These are phyloP conservation scores for Turritis glabra DNA, from an alignment of 345 rosid genomes.

Conservation along the genomic window DNA sequence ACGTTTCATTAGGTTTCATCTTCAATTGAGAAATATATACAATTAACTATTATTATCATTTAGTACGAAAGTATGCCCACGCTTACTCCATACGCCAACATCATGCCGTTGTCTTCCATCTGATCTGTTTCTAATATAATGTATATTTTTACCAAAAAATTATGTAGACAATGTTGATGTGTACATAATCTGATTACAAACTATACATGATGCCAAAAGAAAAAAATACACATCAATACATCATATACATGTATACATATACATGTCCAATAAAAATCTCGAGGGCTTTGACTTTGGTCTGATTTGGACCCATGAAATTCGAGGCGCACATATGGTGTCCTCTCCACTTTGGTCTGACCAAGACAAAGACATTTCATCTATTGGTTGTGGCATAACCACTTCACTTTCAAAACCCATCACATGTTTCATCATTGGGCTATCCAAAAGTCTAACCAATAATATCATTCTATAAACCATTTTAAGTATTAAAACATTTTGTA, in stretches of 20 bases:
- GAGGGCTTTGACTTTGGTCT: conserved; percentile 37
- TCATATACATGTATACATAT: conserved; percentile 8
- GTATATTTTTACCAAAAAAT: background rate
- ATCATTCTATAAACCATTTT: background rate
- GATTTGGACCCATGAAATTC: conserved; percentile 25
- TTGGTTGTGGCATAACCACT: conserved; percentile 37
- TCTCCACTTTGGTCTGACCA: conserved; percentile 41
- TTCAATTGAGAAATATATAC: background rate
- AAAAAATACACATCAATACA: background rate
- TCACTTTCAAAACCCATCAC: conserved; percentile 34
- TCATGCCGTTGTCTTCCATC: conserved; percentile 31
- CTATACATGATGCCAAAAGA: background rate
- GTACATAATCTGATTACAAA: background rate
- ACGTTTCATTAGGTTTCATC: background rate
- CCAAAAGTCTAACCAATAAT: conserved; percentile 27
- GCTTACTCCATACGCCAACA: conserved; percentile 26
- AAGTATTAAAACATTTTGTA: background rate
- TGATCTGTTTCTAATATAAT: conserved; percentile 9
- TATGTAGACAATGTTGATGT: background rate
- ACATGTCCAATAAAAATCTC: conserved; percentile 2
- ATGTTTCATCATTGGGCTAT: conserved; percentile 28
- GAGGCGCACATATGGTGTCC: conserved; percentile 31
- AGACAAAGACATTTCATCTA: conserved; percentile 36
- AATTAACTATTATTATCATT: background rate
- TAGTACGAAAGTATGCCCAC: conserved; percentile 25